Evolutionary conservation across 179 eudicot genomes (phyloP), one percentile per base, ranked within the genome.

Genomic region (Beta macrorhiza): DNA sequence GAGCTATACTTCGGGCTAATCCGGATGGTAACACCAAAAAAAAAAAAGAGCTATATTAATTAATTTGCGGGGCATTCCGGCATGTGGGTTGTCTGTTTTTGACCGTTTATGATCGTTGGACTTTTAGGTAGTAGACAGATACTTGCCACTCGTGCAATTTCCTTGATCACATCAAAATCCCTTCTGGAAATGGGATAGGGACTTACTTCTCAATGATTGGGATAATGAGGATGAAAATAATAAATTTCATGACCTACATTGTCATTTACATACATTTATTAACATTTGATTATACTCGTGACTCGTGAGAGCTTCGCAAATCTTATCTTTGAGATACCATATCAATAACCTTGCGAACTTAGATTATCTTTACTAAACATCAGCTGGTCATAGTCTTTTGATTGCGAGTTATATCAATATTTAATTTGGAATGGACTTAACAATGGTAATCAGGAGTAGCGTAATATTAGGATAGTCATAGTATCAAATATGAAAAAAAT

Each of bases 71-170:
- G 84, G 42, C 80, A 81, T 5, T 68, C 63, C 51, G 2, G 57
- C 84, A 81, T 78, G 84, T 81, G 84, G 78, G 80, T 69, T 81
- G 84, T 81, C 76, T 37, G 84, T 81, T 81, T 57, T 55, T 25
- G 75, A 80, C 69, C 77, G 47, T 65, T 64, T 25, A 37, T 64
- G 10, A 42, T 62, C 10, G 75, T 78, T 76, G 75, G 80, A 76
- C 70, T 56, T 76, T 51, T 58, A 37, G 59, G 52, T 51, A 44
- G 42, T 59, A 25, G 86, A 80, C 74, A 76, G 29, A 65, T 63
- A 71, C 71, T 79, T 32, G 81, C 79, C 85, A 75, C 85, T 83
- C 85, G 85, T 83, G 85, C 85, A 83, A 49, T 11, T 25, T 62
- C 69, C 67, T 32, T 64, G 67, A 68, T 45, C 37, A 25, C 76